These are phyloP conservation scores for Aspergillus carlsbadensis DNA, from an alignment of 495 filamentous ascomycete species.

Conservation along the genomic window DNA sequence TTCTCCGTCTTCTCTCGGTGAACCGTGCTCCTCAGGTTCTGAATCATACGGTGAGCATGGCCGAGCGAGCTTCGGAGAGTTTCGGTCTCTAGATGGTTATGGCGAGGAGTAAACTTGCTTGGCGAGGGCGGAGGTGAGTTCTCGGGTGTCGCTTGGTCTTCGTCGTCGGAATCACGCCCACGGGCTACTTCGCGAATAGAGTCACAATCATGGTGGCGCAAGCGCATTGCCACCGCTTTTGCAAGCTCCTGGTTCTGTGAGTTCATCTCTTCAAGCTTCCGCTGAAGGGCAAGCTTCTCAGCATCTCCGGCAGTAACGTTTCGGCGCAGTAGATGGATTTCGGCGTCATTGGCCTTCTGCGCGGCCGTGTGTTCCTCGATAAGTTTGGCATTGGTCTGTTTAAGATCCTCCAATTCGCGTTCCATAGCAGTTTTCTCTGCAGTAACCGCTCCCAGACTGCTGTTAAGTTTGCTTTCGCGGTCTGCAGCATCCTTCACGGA, in stretches of 20 bases:
- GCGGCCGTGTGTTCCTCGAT: constrained; percentile 71
- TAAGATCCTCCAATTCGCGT: constrained; percentile 85
- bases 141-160: constrained; percentile 75
- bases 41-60: constrained; percentile 94
- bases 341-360: constrained; percentile 84
- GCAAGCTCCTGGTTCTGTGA: constrained; percentile 88
- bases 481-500: constrained; percentile 68
- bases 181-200: constrained; percentile 54
- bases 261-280: constrained; percentile 80
- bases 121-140: constrained; percentile 89
- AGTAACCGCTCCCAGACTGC: constrained; percentile 62
- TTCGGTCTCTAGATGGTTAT: constrained; percentile 87
- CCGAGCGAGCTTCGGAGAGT: constrained; percentile 90
- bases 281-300: constrained; percentile 71
- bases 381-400: constrained; percentile 71
- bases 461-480: constrained; percentile 75
- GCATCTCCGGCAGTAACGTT: constrained; percentile 70
- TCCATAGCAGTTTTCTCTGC: constrained; percentile 75
- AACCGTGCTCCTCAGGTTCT: constrained; percentile 88
- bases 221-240: constrained; percentile 71
- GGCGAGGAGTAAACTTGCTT: constrained; percentile 84
- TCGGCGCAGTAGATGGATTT: constrained; percentile 75
- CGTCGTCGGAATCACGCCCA: constrained; percentile 62
- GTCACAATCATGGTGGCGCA: constrained; percentile 63
- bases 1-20: constrained; percentile 98